Evolutionary conservation across 768 basidiomycete species (phyloP), one percentile per base, ranked within the genome.

Genomic region (Pleurotus cornucopiae): DNA sequence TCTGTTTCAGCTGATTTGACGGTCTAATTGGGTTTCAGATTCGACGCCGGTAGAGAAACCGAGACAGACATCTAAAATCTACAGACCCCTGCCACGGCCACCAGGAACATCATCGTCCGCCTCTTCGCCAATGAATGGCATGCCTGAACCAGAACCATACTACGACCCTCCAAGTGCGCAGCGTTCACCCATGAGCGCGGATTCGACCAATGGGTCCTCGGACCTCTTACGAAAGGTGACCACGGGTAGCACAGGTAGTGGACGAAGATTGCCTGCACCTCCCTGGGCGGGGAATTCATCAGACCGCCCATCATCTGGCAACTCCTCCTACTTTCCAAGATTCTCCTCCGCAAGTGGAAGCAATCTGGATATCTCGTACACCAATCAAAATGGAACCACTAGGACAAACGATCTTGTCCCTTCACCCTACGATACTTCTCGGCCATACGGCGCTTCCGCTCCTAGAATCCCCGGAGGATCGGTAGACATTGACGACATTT

Each of bases 71-170:
- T 62, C 49, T 60, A 54, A 56, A 49, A 26, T 39, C 25, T 49
- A 67, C 44, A 71, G 78, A 51, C 73, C 74, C 43, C 66, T 80
- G 34, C 79, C 79, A 5, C 77, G 75, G 23, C 78, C 76, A 6
- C 79, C 79, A 34, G 71, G 65, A 23, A 53, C 59, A 26, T 67
- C 74, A n/a, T 66, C 71, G 16, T 61, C 67, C 12, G 62, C 63
- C 5, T 54, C 64, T 20, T 64, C 67, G 6, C 60, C 69, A 25
- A 62, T 63, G 11, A 59, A 56, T 4, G 39, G 68, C 9, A 78
- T 78, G 73, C 76, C 77, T 2, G 76, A 76, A 58, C 73, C 79
- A 1, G 73, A 77, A 34, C 68, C 67, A 3, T 76, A 73, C 63
- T 60, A 69, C 53, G 69, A 73, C 16, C 60, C 64, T 40, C 59